A percentile compares a stretch with the other conserved stretches of the same genome.
Evolutionary conservation across 2,329 filamentous ascomycete species (phyloP).

Genomic region (Septoria linicola): DNA sequence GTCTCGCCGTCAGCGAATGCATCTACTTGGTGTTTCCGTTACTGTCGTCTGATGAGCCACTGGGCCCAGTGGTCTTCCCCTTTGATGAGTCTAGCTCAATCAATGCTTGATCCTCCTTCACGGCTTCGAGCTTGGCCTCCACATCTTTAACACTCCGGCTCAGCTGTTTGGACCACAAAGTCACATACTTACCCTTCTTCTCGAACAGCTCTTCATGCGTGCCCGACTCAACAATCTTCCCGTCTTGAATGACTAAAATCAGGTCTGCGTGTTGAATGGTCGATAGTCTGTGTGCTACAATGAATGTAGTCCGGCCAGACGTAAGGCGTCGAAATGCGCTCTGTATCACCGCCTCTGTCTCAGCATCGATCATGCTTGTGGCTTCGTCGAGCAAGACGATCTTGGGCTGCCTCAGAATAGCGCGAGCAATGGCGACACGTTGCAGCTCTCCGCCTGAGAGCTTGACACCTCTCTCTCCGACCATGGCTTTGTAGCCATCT

Average conservation of each 20-base stretch:
- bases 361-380: constrained; percentile 64
- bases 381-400: constrained; percentile 75
- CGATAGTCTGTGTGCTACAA: constrained; percentile 73
- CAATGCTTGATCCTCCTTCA: constrained; percentile 16
- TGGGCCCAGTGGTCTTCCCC: background rate
- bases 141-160: constrained; percentile 30
- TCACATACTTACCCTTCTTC: constrained; percentile 35
- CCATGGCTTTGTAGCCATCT: constrained; percentile 68
- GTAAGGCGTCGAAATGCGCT: constrained; percentile 60
- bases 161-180: constrained; percentile 38
- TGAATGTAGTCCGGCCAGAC: constrained; percentile 66
- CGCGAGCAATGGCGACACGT: constrained; percentile 71
- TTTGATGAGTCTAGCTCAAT: constrained; percentile 8
- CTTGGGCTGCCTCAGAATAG: constrained; percentile 64
- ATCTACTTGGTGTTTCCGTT: background rate
- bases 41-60: constrained; percentile 4
- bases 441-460: constrained; percentile 85
- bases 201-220: constrained; percentile 70
- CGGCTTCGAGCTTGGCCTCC: constrained; percentile 20
- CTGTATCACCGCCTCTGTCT: constrained; percentile 56
- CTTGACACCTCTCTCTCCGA: constrained; percentile 75
- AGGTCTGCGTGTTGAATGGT: constrained; percentile 76
- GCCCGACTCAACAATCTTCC: constrained; percentile 69
- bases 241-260: constrained; percentile 73
- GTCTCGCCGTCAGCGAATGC: constrained; percentile 1